These are phyloP conservation scores for Elsinoe necatrix DNA, from an alignment of 2,329 filamentous ascomycete genomes.

Conservation along the genomic window DNA sequence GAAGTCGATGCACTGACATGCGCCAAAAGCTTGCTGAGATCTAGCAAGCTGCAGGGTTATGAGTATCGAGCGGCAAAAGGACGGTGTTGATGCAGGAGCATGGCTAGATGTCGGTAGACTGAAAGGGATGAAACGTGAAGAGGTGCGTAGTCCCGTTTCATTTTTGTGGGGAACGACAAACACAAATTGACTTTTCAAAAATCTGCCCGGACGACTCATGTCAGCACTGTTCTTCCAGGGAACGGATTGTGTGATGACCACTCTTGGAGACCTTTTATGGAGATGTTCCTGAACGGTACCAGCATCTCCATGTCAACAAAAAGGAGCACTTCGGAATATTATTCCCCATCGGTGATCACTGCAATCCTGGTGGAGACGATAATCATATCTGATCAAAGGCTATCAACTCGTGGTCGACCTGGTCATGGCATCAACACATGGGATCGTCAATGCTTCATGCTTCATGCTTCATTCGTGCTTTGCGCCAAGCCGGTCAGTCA, in stretches of 20 bases:
- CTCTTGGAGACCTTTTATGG: background rate
- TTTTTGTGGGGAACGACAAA: slow-evolving; percentile 7
- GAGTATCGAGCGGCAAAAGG: slow-evolving; percentile 7
- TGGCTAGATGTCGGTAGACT: slow-evolving; percentile 9
- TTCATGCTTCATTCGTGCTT: too few species aligned
- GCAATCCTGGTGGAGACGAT: background rate
- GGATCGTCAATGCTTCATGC: background rate
- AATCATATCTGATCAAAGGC: background rate
- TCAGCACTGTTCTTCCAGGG: background rate
- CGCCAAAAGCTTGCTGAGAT: slow-evolving; percentile 3
- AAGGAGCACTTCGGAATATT: background rate
- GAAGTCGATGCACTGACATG: slow-evolving; percentile 8
- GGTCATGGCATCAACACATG: background rate
- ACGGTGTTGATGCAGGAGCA: slow-evolving; percentile 5
- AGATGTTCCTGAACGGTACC: background rate
- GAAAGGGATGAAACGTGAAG: slow-evolving; percentile 12
- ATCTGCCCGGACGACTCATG: background rate
- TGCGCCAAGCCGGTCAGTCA: background rate
- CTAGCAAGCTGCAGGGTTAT: background rate
- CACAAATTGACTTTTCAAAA: background rate
- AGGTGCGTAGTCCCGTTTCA: background rate
- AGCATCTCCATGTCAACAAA: slow-evolving; percentile 11
- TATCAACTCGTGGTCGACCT: background rate
- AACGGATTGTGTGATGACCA: slow-evolving; percentile 3
- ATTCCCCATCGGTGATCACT: background rate